Conservation (phyloP, 257 asterid genomes). For the Solanum ossicruentum region DNA sequence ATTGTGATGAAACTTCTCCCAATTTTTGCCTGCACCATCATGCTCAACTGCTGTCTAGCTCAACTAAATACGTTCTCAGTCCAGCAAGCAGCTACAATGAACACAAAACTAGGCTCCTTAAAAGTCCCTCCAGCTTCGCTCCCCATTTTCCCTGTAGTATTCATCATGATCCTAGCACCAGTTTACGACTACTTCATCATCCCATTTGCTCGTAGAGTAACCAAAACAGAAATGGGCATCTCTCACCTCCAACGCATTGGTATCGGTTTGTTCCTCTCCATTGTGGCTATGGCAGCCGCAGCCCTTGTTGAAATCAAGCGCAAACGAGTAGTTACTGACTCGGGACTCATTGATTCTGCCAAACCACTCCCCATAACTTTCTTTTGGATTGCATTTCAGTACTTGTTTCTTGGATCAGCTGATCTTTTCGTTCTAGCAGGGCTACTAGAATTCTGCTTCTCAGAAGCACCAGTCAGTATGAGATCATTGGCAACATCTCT, state of each 20-base stretch:
- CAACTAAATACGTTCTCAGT: constrained; percentile 92
- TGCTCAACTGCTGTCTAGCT: constrained; percentile 82
- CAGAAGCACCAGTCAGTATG: constrained; percentile 76
- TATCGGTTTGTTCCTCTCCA: constrained; percentile 53
- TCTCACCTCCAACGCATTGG: constrained; percentile 80
- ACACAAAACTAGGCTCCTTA: constrained; percentile 57
- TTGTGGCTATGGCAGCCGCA: constrained; percentile 58
- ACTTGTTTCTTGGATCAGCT: constrained; percentile 78
- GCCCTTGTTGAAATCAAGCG: constrained; percentile 76
- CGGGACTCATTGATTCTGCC: constrained; percentile 21
- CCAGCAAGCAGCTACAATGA: constrained; percentile 91
- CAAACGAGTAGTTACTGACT: constrained; percentile 25
- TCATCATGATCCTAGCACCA: constrained; percentile 76
- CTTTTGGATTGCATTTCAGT: constrained; percentile 82
- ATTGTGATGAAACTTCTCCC: constrained; percentile 64
- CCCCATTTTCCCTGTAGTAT: constrained; percentile 73
- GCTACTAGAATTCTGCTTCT: constrained; percentile 80
- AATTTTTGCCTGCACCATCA: constrained; percentile 71
- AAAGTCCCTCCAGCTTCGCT: constrained; percentile 90
- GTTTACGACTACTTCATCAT: constrained; percentile 58
- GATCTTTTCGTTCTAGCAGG: constrained; percentile 89
- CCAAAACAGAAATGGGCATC: constrained; percentile 59
- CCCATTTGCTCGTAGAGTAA: constrained; percentile 46
- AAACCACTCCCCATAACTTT: constrained; percentile 61
- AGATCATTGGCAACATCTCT: constrained; percentile 82